phyloP scores from a whole-genome alignment of 2,329 filamentous ascomycete species.

The Aaosphaeria arxii region DNA sequence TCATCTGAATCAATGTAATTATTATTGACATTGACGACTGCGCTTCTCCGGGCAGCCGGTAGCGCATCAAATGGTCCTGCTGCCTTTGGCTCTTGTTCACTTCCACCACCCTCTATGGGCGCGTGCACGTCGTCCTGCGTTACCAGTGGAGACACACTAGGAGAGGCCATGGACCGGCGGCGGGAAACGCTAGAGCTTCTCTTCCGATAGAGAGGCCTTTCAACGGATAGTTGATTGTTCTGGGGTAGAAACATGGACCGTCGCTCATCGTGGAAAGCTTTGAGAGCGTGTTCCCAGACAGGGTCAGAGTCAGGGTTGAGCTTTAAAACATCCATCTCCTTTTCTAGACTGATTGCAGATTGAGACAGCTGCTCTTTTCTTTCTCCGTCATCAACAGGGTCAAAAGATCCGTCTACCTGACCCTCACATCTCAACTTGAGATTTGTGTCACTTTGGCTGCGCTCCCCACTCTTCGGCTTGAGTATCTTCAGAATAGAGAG shows the following conservation, averaged over 20 bases:
- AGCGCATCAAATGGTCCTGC: neutral
- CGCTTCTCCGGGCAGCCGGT: conserved; percentile 10
- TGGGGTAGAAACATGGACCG: conserved; percentile 30
- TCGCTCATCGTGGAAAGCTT: conserved; percentile 34
- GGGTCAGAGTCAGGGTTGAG: conserved; percentile 21
- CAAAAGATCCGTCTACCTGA: conserved; percentile 18
- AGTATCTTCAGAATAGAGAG: conserved; percentile 30
- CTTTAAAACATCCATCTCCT: conserved; percentile 20
- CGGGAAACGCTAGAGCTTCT: conserved; percentile 20
- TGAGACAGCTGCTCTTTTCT: conserved; percentile 26
- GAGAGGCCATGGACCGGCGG: neutral
- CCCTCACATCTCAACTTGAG: conserved; percentile 7
- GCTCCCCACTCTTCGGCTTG: conserved; percentile 21
- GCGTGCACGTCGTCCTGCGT: neutral
- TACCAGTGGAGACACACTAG: neutral
- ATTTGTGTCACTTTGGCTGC: conserved; percentile 31
- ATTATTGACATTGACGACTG: conserved; percentile 8
- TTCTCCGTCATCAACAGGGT: conserved; percentile 9
- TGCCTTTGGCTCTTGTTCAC: neutral
- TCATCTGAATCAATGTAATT: conserved; percentile 4
- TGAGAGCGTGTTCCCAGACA: conserved; percentile 37
- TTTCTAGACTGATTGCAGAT: conserved; percentile 26
- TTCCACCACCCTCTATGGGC: neutral
- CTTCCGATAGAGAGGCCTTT: conserved; percentile 28
- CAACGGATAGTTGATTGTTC: conserved; percentile 25